These are phyloP conservation scores for Saccharomycopsis amapae DNA, from an alignment of 805 yeast genomes.

Conservation along the genomic window DNA sequence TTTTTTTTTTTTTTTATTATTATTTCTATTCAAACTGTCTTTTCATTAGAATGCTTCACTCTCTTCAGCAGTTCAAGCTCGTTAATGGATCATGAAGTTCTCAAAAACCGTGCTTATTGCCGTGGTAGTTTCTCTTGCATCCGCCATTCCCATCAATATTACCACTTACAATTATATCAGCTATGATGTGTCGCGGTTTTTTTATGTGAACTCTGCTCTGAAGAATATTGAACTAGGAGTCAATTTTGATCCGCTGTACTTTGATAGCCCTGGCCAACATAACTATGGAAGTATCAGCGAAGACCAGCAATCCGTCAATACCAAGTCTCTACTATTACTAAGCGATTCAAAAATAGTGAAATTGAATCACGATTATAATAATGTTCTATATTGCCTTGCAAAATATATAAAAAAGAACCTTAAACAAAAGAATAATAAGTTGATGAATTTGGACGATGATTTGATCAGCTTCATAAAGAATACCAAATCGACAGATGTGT, in stretches of 20 bases:
- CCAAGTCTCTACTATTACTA: constrained; percentile 7
- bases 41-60: no score
- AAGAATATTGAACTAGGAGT: background rate
- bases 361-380: constrained; percentile 16
- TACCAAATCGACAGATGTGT: constrained; percentile 17
- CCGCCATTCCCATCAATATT: constrained; percentile 16
- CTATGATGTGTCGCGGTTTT: constrained; percentile 15
- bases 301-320: background rate
- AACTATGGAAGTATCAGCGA: background rate
- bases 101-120: background rate
- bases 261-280: no score
- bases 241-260: background rate
- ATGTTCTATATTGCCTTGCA: constrained; percentile 16
- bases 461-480: constrained; percentile 7
- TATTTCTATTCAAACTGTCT: no score
- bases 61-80: background rate
- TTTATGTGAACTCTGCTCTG: constrained; percentile 6
- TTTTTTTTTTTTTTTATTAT: no score
- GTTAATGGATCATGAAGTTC: background rate
- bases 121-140: background rate
- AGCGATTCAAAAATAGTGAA: constrained; percentile 8
- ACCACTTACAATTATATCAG: constrained; percentile 18
- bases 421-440: background rate
- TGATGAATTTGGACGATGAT: constrained; percentile 11
- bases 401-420: constrained; percentile 9